phyloP scores from a whole-genome alignment of 179 eudicot species.

The Camellia oleifera region DNA sequence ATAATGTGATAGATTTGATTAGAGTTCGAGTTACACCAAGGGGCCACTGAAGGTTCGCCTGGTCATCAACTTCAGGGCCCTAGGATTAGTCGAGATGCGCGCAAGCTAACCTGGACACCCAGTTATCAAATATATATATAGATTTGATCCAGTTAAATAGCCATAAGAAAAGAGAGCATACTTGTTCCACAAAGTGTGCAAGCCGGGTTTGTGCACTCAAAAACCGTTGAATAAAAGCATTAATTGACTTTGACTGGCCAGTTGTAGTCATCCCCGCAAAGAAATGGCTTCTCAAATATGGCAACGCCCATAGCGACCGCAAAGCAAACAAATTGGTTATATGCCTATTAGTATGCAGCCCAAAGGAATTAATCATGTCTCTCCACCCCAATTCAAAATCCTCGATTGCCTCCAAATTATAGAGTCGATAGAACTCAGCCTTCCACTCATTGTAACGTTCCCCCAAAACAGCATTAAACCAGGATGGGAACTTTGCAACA shows the following conservation, averaged over 20 bases:
- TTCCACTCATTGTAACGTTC: conserved; percentile 96
- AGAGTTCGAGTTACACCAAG: no score
- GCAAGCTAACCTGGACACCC: no score
- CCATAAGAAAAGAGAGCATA: conserved; percentile 33
- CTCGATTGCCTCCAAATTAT: conserved; percentile 70
- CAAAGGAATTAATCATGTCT: conserved; percentile 75
- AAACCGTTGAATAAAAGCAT: conserved; percentile 91
- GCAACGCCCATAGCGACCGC: conserved; percentile 82
- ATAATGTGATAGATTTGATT: not conserved
- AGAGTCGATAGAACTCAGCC: conserved; percentile 80
- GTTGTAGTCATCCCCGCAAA: conserved; percentile 76
- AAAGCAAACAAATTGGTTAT: conserved; percentile 66
- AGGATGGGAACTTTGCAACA: conserved; percentile 86
- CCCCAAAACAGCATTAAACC: conserved; percentile 94
- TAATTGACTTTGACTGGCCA: conserved; percentile 79
- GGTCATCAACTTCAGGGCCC: no score
- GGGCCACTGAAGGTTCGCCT: no score
- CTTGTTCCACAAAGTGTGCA: conserved; percentile 90
- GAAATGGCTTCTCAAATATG: conserved; percentile 86
- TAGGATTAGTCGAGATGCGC: no score
- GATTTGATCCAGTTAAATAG: not conserved
- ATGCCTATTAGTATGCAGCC: conserved; percentile 76
- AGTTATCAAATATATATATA: not conserved
- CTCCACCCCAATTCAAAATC: conserved; percentile 93
- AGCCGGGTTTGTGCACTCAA: conserved; percentile 86